Conservation (phyloP, 345 rosid genomes). For the Moricandia moricandioides region DNA sequence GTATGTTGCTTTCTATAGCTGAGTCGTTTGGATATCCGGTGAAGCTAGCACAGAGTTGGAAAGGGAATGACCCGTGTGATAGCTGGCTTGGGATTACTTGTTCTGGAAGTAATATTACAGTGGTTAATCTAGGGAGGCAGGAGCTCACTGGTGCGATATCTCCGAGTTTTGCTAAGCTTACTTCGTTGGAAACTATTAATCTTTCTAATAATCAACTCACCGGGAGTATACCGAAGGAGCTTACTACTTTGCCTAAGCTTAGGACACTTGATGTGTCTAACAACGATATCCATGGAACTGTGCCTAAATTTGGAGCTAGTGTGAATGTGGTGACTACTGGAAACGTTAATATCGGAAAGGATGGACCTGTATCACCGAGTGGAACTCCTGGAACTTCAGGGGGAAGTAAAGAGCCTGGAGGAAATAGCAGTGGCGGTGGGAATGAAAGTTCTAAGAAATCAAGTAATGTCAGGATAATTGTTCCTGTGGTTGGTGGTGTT, state of each 20-base stretch:
- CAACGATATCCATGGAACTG: slow-evolving; percentile 49
- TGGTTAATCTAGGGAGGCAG: slow-evolving; percentile 45
- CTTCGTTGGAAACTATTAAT: slow-evolving; percentile 45
- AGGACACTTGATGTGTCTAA: slow-evolving; percentile 56
- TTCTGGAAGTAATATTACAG: slow-evolving; percentile 40
- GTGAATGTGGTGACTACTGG: slow-evolving; percentile 47
- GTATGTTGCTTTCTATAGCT: slow-evolving; percentile 34
- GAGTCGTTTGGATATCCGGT: slow-evolving; percentile 38
- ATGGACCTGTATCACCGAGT: not conserved
- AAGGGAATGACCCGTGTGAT: slow-evolving; percentile 60
- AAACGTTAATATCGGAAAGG: slow-evolving; percentile 51
- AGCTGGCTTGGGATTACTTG: slow-evolving; percentile 72
- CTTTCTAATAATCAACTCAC: slow-evolving; percentile 51
- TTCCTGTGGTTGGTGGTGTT: slow-evolving; percentile 55
- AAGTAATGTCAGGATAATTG: slow-evolving; percentile 46
- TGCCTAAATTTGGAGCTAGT: slow-evolving; percentile 45
- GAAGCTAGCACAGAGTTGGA: slow-evolving; percentile 40
- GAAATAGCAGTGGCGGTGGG: not conserved
- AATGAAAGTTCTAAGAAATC: slow-evolving; percentile 29
- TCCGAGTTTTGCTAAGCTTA: slow-evolving; percentile 44
- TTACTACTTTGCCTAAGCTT: slow-evolving; percentile 52
- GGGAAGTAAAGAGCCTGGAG: not conserved
- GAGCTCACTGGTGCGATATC: slow-evolving; percentile 66
- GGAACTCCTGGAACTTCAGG: slow-evolving; percentile 5
- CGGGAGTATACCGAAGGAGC: slow-evolving; percentile 63